Percentiles rank a stretch among this genome's conserved stretches.
These are phyloP conservation scores for Crepidotus variabilis DNA, from an alignment of 768 basidiomycete genomes.

Conservation along the genomic window DNA sequence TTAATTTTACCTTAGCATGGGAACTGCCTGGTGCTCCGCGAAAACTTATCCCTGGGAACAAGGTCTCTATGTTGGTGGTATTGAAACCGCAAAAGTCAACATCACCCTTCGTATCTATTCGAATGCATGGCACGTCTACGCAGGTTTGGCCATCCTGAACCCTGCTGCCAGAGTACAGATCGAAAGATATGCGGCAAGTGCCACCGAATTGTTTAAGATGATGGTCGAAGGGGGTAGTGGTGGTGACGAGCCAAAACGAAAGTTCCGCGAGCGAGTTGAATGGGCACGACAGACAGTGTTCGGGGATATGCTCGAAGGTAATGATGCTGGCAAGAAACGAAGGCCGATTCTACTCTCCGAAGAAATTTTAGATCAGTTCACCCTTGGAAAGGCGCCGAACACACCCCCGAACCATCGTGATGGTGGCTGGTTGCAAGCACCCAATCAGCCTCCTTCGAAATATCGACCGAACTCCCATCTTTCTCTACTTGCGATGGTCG, in stretches of 20 bases:
- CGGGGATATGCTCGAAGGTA: conserved; percentile 28
- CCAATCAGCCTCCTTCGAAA: conserved; percentile 35
- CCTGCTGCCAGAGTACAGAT: conserved; percentile 87
- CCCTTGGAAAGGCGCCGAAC: conserved; percentile 50
- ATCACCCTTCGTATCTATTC: conserved; percentile 94
- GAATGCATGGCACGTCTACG: conserved; percentile 99
- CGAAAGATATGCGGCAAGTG: conserved; percentile 82
- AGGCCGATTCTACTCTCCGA: conserved; percentile 81
- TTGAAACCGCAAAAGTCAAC: conserved; percentile 98
- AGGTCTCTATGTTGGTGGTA: conserved; percentile 91
- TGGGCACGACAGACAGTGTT: conserved; percentile 78
- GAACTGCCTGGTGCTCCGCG: conserved; percentile 86
- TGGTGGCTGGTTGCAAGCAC: neutral
- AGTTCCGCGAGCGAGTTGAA: conserved; percentile 69
- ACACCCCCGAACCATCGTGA: neutral
- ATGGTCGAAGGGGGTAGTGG: conserved; percentile 68
- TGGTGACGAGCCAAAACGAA: conserved; percentile 31
- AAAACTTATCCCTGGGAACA: conserved; percentile 92
- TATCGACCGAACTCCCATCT: conserved; percentile 84
- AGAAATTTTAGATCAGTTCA: conserved; percentile 85
- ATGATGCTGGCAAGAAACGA: conserved; percentile 24
- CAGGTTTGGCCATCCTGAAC: conserved; percentile 96
- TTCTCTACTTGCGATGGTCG: conserved; percentile 95
- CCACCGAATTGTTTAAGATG: conserved; percentile 90
- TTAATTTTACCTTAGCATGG: conserved; percentile 65